These are phyloP conservation scores for Tanozyma kutaoensis DNA, from an alignment of 805 yeast genomes.

Conservation along the genomic window DNA sequence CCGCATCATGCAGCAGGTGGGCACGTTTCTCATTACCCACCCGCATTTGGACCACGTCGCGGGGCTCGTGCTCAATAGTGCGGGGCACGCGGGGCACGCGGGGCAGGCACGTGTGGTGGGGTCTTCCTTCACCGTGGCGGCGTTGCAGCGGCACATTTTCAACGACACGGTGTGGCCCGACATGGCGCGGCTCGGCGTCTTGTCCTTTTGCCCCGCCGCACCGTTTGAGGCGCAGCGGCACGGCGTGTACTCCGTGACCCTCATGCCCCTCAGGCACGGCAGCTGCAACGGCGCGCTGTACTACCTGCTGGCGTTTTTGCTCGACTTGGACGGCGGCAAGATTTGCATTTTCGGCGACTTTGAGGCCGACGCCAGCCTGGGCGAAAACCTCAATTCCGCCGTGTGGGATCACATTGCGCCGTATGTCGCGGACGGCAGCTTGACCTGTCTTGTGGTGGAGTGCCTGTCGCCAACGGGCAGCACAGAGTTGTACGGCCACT, in stretches of 20 bases:
- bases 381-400: conserved; percentile 15
- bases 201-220: conserved; percentile 7
- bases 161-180: conserved; percentile 79
- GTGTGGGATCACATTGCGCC: conserved; percentile 51
- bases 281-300: not conserved
- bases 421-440: conserved; percentile 19
- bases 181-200: conserved; percentile 20
- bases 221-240: conserved; percentile 5
- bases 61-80: conserved; percentile 60
- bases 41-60: conserved; percentile 75
- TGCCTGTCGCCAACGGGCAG: conserved; percentile 41
- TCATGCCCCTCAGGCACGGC: conserved; percentile 24
- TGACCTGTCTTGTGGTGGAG: conserved; percentile 57
- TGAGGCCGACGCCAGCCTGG: conserved; percentile 49
- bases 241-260: conserved; percentile 10
- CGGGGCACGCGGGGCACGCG: conserved; percentile 23
- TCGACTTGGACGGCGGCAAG: conserved; percentile 30
- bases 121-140: conserved; percentile 33
- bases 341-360: conserved; percentile 74
- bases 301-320: conserved; percentile 46
- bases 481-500: conserved; percentile 61
- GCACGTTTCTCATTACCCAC: conserved; percentile 46
- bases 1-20: conserved; percentile 16
- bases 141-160: conserved; percentile 44
- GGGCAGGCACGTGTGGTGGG: conserved; percentile 20